A percentile compares a stretch with the other conserved stretches of the same genome.
These are phyloP conservation scores for Sedum album DNA, from an alignment of 164 flowering plant genomes.

Conservation along the genomic window DNA sequence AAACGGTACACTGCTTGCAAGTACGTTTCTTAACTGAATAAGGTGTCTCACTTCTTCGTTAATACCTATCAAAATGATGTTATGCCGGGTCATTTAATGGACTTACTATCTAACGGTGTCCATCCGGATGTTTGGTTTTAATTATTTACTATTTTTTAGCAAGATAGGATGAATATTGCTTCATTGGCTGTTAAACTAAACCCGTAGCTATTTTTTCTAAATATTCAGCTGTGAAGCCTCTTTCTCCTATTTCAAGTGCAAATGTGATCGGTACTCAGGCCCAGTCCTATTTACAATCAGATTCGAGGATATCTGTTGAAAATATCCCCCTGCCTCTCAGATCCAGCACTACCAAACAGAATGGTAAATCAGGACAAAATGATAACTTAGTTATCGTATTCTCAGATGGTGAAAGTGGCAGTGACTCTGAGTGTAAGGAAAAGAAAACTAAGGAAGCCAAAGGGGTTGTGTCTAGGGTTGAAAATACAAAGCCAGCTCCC, in stretches of 20 bases:
- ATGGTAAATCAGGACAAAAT: constrained; percentile 15
- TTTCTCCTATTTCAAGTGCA: constrained; percentile 15
- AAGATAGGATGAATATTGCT: not conserved
- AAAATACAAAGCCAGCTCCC: constrained; percentile 21
- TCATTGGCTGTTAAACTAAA: not conserved
- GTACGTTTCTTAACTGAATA: not conserved
- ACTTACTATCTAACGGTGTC: not conserved
- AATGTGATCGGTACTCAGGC: constrained; percentile 16
- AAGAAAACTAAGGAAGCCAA: constrained; percentile 20
- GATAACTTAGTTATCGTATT: constrained; percentile 65
- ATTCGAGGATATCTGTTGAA: constrained; percentile 19
- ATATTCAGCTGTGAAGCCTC: constrained; percentile 23
- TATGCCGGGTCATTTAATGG: not conserved
- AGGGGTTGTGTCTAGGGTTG: constrained; percentile 4
- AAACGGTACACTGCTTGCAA: not conserved
- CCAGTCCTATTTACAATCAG: constrained; percentile 16
- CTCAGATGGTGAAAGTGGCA: constrained; percentile 72
- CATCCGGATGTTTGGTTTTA: not conserved
- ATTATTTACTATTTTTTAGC: not conserved
- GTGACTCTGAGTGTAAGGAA: constrained; percentile 38
- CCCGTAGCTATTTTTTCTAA: not conserved
- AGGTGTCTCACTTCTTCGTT: not conserved
- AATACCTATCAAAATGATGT: not conserved
- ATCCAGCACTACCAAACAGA: constrained; percentile 23
- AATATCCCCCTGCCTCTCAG: constrained; percentile 23